Evolutionary conservation across 768 basidiomycete genomes (phyloP).

Genomic region (Zangia roseola): DNA sequence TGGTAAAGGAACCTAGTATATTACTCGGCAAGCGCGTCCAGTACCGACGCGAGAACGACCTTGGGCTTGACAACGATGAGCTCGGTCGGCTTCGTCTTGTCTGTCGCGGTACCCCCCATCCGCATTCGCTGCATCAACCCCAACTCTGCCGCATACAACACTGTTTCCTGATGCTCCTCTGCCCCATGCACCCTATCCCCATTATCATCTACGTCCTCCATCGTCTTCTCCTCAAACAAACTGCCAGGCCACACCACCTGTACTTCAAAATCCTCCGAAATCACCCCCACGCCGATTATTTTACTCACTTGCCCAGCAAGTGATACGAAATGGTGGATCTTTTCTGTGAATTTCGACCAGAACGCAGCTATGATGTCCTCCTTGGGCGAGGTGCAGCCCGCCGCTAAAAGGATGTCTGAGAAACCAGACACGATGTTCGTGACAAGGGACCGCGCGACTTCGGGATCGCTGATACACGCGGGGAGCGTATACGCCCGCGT

Average conservation of each 20-base stretch:
- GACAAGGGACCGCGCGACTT: constrained; percentile 9
- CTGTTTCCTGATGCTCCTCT: constrained; percentile 2
- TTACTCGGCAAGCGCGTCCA: no score
- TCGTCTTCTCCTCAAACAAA: constrained; percentile 11
- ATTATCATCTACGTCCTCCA: constrained; percentile 27
- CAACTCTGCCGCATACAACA: constrained; percentile 35
- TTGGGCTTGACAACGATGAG: constrained; percentile 9
- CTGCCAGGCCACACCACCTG: constrained; percentile 9
- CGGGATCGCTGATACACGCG: constrained; percentile 11
- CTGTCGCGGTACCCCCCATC: constrained; percentile 5
- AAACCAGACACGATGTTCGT: constrained; percentile 18
- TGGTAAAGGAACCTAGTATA: no score
- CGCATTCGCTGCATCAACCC: constrained; percentile 28
- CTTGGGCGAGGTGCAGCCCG: constrained; percentile 19
- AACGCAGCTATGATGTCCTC: constrained; percentile 38
- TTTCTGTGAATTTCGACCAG: constrained; percentile 39
- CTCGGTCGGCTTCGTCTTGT: constrained; percentile 17
- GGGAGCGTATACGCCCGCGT: constrained; percentile 25
- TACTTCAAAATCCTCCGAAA: constrained; percentile 30
- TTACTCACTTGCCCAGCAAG: constrained; percentile 45
- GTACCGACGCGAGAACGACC: no score
- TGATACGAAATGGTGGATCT: constrained; percentile 41
- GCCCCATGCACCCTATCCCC: constrained; percentile 4
- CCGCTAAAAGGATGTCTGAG: constrained; percentile 26
- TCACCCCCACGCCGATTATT: constrained; percentile 19